A percentile compares a stretch with the other conserved stretches of the same genome.
Evolutionary conservation across 768 basidiomycete species (phyloP).

Genomic region (Calocybe indica): DNA sequence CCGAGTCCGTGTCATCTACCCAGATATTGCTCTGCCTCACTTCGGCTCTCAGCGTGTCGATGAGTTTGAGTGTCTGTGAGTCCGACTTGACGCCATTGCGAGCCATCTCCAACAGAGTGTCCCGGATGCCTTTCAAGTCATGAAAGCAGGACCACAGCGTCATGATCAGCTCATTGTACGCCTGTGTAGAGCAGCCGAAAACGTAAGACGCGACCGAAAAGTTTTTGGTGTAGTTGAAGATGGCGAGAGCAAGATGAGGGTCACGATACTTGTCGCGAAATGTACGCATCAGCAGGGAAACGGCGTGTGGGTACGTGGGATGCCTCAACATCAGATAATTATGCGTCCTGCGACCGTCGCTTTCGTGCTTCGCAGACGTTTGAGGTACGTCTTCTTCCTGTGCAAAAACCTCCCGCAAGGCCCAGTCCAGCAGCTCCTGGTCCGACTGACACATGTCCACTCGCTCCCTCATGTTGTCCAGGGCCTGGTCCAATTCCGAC

Average conservation of each 20-base stretch:
- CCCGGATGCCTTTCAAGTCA: constrained; percentile 72
- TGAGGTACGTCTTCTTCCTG: constrained; percentile 43
- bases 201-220: constrained; percentile 79
- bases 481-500: constrained; percentile 60
- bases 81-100: constrained; percentile 72
- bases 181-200: constrained; percentile 81
- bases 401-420: constrained; percentile 59
- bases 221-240: constrained; percentile 76
- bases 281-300: constrained; percentile 71
- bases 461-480: constrained; percentile 50
- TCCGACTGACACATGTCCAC: constrained; percentile 57
- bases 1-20: constrained; percentile 43
- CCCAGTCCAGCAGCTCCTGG: constrained; percentile 69
- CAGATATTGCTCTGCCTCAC: constrained; percentile 49
- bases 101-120: constrained; percentile 75
- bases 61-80: constrained; percentile 49
- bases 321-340: constrained; percentile 42
- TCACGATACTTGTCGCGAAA: constrained; percentile 76
- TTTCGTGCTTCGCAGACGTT: constrained; percentile 15
- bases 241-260: constrained; percentile 73
- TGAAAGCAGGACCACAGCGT: constrained; percentile 83
- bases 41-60: constrained; percentile 60
- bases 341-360: constrained; percentile 1
- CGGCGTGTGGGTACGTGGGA: constrained; percentile 65
- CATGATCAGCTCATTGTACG: constrained; percentile 83